Evolutionary conservation across 257 asterid genomes (phyloP).

Genomic region (Agastache rugosa): DNA sequence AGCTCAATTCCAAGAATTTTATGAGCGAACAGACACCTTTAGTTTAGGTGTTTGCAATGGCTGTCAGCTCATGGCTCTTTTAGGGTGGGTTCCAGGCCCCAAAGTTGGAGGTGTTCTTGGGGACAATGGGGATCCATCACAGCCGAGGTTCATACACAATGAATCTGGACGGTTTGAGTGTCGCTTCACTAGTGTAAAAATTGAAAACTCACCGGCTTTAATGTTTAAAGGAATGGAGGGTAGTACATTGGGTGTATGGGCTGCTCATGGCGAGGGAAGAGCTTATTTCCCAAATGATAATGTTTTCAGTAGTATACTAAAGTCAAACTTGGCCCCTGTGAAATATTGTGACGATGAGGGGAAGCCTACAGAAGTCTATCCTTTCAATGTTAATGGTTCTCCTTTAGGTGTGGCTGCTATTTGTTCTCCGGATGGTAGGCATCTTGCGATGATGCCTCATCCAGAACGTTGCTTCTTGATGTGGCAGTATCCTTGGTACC

Average conservation of each 20-base stretch:
- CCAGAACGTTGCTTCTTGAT: slow-evolving; percentile 91
- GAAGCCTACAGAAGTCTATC: slow-evolving; percentile 72
- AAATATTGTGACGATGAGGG: slow-evolving; percentile 83
- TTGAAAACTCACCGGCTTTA: slow-evolving; percentile 76
- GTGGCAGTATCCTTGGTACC: slow-evolving; percentile 99
- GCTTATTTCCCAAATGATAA: slow-evolving; percentile 77
- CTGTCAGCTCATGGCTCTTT: slow-evolving; percentile 95
- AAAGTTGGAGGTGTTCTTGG: slow-evolving; percentile 76
- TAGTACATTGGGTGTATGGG: slow-evolving; percentile 89
- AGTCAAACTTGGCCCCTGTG: slow-evolving; percentile 72
- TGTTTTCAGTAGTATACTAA: slow-evolving; percentile 48
- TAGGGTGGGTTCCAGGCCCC: slow-evolving; percentile 97
- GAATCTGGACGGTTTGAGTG: slow-evolving; percentile 90
- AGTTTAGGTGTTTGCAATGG: slow-evolving; percentile 96
- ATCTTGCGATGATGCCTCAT: slow-evolving; percentile 97
- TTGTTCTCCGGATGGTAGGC: slow-evolving; percentile 93
- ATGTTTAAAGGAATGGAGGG: slow-evolving; percentile 96
- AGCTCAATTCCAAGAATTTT: slow-evolving; percentile 79
- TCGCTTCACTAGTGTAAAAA: slow-evolving; percentile 80
- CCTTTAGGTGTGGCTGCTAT: slow-evolving; percentile 80
- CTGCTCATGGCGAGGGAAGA: slow-evolving; percentile 95
- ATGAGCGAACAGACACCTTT: slow-evolving; percentile 76
- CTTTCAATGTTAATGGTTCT: slow-evolving; percentile 61
- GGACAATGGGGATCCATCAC: slow-evolving; percentile 67
- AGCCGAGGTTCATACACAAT: slow-evolving; percentile 88